Evolutionary conservation across 2,329 filamentous ascomycete species (phyloP), one percentile per base, ranked within the genome.

Genomic region (Fusarium tuaranense): DNA sequence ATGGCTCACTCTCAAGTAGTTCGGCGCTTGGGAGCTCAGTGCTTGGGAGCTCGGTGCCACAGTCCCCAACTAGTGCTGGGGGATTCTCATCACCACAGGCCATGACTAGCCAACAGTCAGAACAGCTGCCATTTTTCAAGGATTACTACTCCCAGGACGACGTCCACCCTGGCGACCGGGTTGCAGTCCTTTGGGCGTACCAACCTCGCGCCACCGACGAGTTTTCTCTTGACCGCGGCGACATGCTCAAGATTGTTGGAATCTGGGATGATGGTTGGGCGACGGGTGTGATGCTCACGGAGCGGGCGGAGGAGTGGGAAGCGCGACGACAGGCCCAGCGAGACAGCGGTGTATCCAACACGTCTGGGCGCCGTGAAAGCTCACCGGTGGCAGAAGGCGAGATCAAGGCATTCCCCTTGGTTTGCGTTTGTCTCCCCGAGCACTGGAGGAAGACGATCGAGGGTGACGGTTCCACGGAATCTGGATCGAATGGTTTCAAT

Each of bases 241-340:
- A 99, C 81, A 98, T 99, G 95, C 89, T 99, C 80, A 98, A 98
- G 85, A 92, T 99, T 16, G 93, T 98, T 36, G 97, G 97, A 72
- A 99, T 99, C 76, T 99, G 97, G 97, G 97, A 99, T 80, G 97
- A 99, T 82, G 97, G 97, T 57, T 99, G 97, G 97, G 97, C 97
- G 13, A 99, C 97, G 2, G 97, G 97, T 78, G 89, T 98, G 65
- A 88, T 97, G 80, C 86, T 97, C 66, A 89, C 92, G 64, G 94
- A 97, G 78, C 89, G 91, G 65, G 95, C 95, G 3, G 96, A 98
- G 71, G 94, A 98, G 74, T 98, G 95, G 92, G 94, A 97, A 78
- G 88, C 89, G 51, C 89, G 92, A 73, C 90, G 91, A 78, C 92
- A 94, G 79, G 86, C 91, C 38, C 95, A 97, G 80, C 91, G 97